phyloP scores from a whole-genome alignment of 176 grass and related monocot species.

The Guadua angustifolia region DNA sequence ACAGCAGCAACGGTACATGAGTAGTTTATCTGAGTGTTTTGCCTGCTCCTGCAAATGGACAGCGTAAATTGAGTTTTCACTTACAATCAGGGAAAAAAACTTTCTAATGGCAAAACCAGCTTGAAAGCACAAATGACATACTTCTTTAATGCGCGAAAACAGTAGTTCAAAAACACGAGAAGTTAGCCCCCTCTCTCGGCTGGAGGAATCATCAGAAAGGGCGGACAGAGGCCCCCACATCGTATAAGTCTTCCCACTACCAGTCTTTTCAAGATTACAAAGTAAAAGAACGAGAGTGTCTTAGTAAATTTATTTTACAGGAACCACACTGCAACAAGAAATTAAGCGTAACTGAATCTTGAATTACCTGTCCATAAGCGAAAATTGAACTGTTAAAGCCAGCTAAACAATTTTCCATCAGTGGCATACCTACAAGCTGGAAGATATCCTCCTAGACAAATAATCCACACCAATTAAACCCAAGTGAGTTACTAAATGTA shows the following conservation, averaged over 20 bases:
- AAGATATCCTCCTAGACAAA: slow-evolving; percentile 58
- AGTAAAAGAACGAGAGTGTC: background rate
- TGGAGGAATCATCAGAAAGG: slow-evolving; percentile 50
- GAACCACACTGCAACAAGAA: background rate
- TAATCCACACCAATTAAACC: slow-evolving; percentile 19
- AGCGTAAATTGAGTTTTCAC: background rate
- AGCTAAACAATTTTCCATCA: slow-evolving; percentile 69
- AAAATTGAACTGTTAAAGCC: slow-evolving; percentile 80
- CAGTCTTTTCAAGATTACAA: slow-evolving; percentile 54
- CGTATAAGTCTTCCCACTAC: slow-evolving; percentile 2
- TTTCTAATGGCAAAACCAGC: background rate
- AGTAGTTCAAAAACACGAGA: slow-evolving; percentile 72
- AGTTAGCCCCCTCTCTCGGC: slow-evolving; percentile 59
- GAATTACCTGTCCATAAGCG: slow-evolving; percentile 64
- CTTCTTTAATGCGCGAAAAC: slow-evolving; percentile 68
- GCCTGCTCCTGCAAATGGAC: slow-evolving; percentile 56
- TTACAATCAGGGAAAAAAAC: background rate
- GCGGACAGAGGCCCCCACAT: slow-evolving; percentile 70
- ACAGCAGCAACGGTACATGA: slow-evolving; percentile 64
- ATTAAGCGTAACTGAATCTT: background rate
- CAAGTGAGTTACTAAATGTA: background rate
- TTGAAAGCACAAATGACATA: slow-evolving; percentile 29
- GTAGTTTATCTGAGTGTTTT: slow-evolving; percentile 52
- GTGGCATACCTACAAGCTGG: slow-evolving; percentile 54
- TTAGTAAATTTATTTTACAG: background rate